phyloP scores from a whole-genome alignment of 352 stramenopile genomes.

The Pythium sp. region DNA sequence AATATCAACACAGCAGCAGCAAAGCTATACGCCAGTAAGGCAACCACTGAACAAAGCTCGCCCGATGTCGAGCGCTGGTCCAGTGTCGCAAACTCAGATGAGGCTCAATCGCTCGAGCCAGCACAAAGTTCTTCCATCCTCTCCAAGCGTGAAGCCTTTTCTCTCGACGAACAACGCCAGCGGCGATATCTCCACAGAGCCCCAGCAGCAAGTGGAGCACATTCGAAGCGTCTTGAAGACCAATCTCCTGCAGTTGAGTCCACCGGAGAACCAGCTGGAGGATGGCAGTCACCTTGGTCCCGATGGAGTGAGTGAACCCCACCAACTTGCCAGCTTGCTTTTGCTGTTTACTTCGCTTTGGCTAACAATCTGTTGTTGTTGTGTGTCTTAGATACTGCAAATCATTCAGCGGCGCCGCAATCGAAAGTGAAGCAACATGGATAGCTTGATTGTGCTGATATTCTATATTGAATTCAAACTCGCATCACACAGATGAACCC shows the following conservation, averaged over 20 bases:
- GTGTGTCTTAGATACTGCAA: constrained; percentile 38
- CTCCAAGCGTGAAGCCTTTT: constrained; percentile 7
- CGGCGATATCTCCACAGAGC: not conserved
- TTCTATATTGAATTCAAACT: not conserved
- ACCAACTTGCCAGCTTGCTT: not conserved
- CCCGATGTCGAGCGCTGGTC: constrained; percentile 13
- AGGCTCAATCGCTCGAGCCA: not conserved
- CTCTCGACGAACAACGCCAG: not conserved
- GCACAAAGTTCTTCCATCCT: not conserved
- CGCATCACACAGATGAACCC: not conserved
- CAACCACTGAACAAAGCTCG: not conserved
- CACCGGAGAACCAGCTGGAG: constrained; percentile 47
- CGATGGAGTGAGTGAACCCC: constrained; percentile 37
- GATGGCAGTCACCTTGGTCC: constrained; percentile 37
- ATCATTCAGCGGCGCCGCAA: constrained; percentile 56
- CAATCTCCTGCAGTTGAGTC: constrained; percentile 34
- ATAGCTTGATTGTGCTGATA: not conserved
- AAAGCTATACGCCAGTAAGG: not conserved
- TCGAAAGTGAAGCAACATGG: constrained; percentile 22
- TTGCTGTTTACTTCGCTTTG: not conserved
- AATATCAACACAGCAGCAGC: not conserved
- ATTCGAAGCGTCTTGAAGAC: constrained; percentile 58
- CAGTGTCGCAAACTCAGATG: constrained; percentile 1
- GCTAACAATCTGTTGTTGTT: not conserved
- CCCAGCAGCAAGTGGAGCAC: constrained; percentile 38